These are phyloP conservation scores for Komagataella phaffii DNA, from an alignment of 805 yeast genomes.

Conservation along the genomic window DNA sequence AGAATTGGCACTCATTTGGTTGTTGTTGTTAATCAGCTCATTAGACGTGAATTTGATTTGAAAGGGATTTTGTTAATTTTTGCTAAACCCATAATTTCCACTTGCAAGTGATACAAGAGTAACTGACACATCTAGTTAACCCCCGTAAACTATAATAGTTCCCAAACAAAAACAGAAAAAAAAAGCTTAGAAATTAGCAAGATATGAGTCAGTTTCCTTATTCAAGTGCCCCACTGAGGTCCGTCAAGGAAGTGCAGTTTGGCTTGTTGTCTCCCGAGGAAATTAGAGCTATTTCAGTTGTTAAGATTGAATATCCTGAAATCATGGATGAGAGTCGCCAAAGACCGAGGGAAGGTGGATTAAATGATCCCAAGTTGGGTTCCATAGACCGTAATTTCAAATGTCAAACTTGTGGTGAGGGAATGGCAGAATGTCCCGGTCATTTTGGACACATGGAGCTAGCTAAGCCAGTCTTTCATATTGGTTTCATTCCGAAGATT, in stretches of 20 bases:
- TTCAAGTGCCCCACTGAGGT: slow-evolving; percentile 96
- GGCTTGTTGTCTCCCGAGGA: slow-evolving; percentile 98
- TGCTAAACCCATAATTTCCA: background rate
- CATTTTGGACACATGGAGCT: slow-evolving; percentile 98
- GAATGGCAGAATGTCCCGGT: slow-evolving; percentile 98
- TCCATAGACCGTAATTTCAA: slow-evolving; percentile 93
- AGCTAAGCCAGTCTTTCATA: slow-evolving; percentile 97
- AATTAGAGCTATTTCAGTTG: slow-evolving; percentile 92
- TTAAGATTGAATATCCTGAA: slow-evolving; percentile 95
- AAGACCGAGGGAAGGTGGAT: slow-evolving; percentile 92
- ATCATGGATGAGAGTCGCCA: slow-evolving; percentile 98
- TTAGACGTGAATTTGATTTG: background rate
- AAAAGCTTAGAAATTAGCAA: background rate
- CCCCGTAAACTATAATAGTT: background rate
- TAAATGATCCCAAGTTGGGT: slow-evolving; percentile 94
- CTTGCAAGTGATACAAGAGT: slow-evolving; percentile 1
- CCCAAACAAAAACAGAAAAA: background rate
- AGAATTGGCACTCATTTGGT: slow-evolving; percentile 10
- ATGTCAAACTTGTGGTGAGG: slow-evolving; percentile 99
- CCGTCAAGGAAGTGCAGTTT: slow-evolving; percentile 96
- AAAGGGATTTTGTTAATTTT: slow-evolving; percentile 1
- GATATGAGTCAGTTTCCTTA: slow-evolving; percentile 53
- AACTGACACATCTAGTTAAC: background rate
- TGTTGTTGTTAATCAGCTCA: slow-evolving; percentile 8
- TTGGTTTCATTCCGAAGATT: slow-evolving; percentile 87